Conservation (phyloP, 768 basidiomycete species). For the Boletus vinaceobasis region DNA sequence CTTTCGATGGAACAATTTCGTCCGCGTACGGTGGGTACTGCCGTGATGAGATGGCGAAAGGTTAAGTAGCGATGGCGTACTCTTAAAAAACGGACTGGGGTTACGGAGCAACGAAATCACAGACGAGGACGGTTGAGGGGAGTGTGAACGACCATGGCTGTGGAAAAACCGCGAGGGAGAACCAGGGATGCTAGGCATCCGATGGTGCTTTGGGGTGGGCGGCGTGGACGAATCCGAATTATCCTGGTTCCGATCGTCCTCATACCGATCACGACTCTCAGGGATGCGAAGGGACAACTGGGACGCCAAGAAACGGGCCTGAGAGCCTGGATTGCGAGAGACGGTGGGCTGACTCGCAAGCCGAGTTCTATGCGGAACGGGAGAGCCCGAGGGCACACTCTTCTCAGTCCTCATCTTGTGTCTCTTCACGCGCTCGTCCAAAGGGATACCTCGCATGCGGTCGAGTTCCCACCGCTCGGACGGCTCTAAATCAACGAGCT, state of each 20-base stretch:
- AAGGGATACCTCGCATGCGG: conserved; percentile 39
- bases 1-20: conserved; percentile 34
- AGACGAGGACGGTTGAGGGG: conserved; percentile 34
- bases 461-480: conserved; percentile 44
- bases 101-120: conserved; percentile 34
- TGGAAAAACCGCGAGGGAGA: conserved; percentile 33
- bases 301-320: conserved; percentile 32
- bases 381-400: conserved; percentile 13
- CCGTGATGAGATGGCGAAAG: conserved; percentile 32
- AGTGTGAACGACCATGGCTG: conserved; percentile 26
- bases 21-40: conserved; percentile 26
- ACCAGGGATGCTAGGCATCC: conserved; percentile 29
- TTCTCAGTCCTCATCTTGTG: conserved; percentile 34
- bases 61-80: conserved; percentile 30
- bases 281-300: conserved; percentile 33
- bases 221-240: conserved; percentile 32
- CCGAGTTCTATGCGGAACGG: conserved; percentile 29
- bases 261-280: conserved; percentile 31
- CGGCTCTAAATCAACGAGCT: conserved; percentile 49
- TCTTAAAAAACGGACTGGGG: conserved; percentile 35
- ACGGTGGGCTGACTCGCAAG: conserved; percentile 28
- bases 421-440: conserved; percentile 40
- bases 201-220: conserved; percentile 31
- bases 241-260: conserved; percentile 30
- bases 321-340: conserved; percentile 25